These are phyloP conservation scores for Echium plantagineum DNA, from an alignment of 257 asterid genomes.

Conservation along the genomic window DNA sequence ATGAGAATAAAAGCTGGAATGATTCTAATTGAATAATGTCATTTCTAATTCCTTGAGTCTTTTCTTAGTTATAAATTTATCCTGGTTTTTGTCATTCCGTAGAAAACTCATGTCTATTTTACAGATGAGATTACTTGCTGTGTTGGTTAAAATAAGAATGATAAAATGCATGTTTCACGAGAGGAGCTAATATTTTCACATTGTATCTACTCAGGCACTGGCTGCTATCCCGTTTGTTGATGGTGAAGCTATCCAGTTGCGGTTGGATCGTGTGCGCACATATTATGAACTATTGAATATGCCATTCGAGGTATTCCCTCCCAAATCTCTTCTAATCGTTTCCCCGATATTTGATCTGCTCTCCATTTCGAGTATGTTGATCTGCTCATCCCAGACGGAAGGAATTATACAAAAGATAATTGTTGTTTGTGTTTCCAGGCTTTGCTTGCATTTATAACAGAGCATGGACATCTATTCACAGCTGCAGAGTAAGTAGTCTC, in stretches of 20 bases:
- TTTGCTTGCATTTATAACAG: constrained; percentile 73
- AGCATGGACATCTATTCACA: constrained; percentile 65
- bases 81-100: not conserved
- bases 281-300: constrained; percentile 84
- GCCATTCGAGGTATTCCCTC: constrained; percentile 85
- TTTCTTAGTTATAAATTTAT: too few species aligned
- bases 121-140: constrained; percentile 2
- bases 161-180: constrained; percentile 15
- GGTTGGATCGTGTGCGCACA: constrained; percentile 79
- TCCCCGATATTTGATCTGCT: not conserved
- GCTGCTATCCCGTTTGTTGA: constrained; percentile 86
- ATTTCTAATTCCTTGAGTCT: constrained; percentile 8
- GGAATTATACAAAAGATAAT: not conserved
- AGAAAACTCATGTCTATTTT: not conserved
- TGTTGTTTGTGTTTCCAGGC: constrained; percentile 46
- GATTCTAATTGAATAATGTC: not conserved
- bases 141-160: constrained; percentile 15
- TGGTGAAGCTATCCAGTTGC: constrained; percentile 66
- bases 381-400: not conserved
- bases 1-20: not conserved
- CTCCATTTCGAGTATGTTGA: not conserved
- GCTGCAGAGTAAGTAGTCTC: constrained; percentile 60
- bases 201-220: constrained; percentile 16
- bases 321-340: constrained; percentile 2
- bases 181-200: not conserved